These are phyloP conservation scores for Fusarium sp. DNA, from an alignment of 2,329 filamentous ascomycete genomes.

Conservation along the genomic window DNA sequence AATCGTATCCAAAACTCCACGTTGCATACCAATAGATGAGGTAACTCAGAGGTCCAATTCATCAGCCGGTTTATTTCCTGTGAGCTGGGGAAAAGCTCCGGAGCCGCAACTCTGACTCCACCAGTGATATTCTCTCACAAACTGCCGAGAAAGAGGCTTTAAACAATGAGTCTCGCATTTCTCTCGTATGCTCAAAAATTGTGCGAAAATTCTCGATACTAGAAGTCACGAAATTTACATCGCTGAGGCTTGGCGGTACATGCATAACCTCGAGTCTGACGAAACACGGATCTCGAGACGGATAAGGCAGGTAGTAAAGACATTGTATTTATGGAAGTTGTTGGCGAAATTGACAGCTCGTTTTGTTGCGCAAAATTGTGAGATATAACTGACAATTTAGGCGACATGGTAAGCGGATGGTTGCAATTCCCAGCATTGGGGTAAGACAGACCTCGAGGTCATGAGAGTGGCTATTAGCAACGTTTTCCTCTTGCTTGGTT, in stretches of 20 bases:
- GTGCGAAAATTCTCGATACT: neutral
- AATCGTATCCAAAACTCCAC: conserved; percentile 8
- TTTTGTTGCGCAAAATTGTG: conserved; percentile 5
- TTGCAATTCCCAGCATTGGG: conserved; percentile 6
- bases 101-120: conserved; percentile 35
- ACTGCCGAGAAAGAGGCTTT: neutral
- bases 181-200: neutral
- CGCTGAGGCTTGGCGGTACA: conserved; percentile 15
- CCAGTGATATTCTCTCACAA: conserved; percentile 6
- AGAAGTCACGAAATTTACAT: neutral
- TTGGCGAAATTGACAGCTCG: conserved; percentile 31
- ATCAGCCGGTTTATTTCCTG: conserved; percentile 34
- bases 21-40: neutral
- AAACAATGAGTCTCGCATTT: neutral
- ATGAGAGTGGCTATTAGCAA: conserved; percentile 5
- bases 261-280: conserved; percentile 20
- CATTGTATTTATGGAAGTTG: conserved; percentile 20
- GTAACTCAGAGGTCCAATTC: neutral
- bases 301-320: conserved; percentile 27
- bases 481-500: neutral
- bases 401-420: conserved; percentile 6
- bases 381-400: neutral
- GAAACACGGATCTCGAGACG: conserved; percentile 20
- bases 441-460: conserved; percentile 11
- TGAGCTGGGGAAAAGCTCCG: conserved; percentile 33